Conservation (phyloP, 1,284 basidiomycete genomes). For the Cutaneotrichosporon dermatis region DNA sequence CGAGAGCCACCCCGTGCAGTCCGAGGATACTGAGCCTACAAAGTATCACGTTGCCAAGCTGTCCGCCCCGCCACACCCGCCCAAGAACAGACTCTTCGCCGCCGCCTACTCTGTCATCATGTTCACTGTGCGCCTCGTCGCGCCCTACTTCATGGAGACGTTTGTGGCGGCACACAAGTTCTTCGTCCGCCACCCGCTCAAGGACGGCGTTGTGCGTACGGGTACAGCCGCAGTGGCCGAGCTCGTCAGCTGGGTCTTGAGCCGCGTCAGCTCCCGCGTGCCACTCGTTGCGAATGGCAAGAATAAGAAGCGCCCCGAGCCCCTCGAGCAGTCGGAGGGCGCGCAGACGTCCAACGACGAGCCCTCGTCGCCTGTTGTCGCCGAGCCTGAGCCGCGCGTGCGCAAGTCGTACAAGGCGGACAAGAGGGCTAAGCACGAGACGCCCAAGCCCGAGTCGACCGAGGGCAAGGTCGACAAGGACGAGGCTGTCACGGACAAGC, state of each 20-base stretch:
- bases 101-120: slow-evolving; percentile 12
- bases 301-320: background rate
- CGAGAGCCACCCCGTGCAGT: slow-evolving; percentile 17
- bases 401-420: background rate
- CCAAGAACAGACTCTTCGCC: slow-evolving; percentile 6
- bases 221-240: slow-evolving; percentile 26
- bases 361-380: background rate
- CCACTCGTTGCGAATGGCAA: background rate
- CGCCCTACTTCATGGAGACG: slow-evolving; percentile 19
- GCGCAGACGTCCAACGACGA: background rate
- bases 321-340: background rate
- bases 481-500: background rate
- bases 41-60: slow-evolving; percentile 37
- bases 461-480: background rate
- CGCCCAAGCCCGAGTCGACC: background rate
- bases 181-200: slow-evolving; percentile 29
- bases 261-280: background rate
- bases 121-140: slow-evolving; percentile 13
- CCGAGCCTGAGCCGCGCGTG: background rate
- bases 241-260: slow-evolving; percentile 3
- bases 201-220: slow-evolving; percentile 20
- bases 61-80: slow-evolving; percentile 12
- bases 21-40: slow-evolving; percentile 14
- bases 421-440: background rate
- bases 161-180: slow-evolving; percentile 25